These are phyloP conservation scores for Psilocybe mexicana DNA, from an alignment of 1,284 basidiomycete genomes.

Conservation along the genomic window DNA sequence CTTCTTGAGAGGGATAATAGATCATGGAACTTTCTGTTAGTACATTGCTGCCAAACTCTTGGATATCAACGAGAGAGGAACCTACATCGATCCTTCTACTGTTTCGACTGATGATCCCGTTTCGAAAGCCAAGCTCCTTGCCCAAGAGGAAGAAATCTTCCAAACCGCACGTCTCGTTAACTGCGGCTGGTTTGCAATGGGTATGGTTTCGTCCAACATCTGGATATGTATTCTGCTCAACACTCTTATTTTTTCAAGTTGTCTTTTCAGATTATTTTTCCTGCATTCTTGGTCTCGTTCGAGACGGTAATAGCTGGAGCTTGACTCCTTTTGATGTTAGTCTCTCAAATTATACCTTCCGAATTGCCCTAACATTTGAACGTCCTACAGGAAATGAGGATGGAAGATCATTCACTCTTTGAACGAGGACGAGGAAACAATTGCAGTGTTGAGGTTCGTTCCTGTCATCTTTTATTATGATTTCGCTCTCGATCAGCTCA, in stretches of 20 bases:
- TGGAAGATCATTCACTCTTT: constrained; percentile 59
- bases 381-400: constrained; percentile 56
- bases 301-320: constrained; percentile 71
- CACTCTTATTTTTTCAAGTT: constrained; percentile 27
- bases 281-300: constrained; percentile 69
- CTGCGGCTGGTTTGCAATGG: constrained; percentile 71
- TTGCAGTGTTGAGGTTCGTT: constrained; percentile 70
- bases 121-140: constrained; percentile 36
- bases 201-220: constrained; percentile 25
- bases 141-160: constrained; percentile 83
- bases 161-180: constrained; percentile 78
- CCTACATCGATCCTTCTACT: constrained; percentile 51
- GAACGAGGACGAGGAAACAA: constrained; percentile 77
- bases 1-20: neutral
- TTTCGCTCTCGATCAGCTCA: neutral
- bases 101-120: constrained; percentile 37
- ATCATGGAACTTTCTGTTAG: constrained; percentile 36
- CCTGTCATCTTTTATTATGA: neutral
- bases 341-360: constrained; percentile 5
- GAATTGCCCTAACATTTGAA: no score
- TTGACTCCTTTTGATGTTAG: constrained; percentile 65
- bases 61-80: constrained; percentile 76
- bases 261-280: constrained; percentile 81
- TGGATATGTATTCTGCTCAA: neutral
- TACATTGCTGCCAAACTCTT: constrained; percentile 79